Percentiles rank a stretch among this genome's conserved stretches.
phyloP scores from a whole-genome alignment of 441 rosid genomes.

The Erysimum cheiri region DNA sequence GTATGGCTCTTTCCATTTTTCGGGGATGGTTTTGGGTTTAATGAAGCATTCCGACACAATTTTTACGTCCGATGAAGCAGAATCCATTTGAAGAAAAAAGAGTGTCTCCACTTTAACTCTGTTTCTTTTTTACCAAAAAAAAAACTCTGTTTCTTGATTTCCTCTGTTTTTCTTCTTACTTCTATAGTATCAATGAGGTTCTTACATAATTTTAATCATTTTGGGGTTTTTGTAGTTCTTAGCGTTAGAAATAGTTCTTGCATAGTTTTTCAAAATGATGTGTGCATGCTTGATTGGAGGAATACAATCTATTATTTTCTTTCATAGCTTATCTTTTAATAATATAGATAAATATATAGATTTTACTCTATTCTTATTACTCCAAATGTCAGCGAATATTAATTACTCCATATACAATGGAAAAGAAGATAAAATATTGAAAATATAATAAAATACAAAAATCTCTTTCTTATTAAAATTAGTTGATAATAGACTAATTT shows the following conservation, averaged over 20 bases:
- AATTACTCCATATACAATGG: not conserved
- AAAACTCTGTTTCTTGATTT: not conserved
- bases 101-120: not conserved
- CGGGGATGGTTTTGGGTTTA: slow-evolving; percentile 46
- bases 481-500: not conserved
- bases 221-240: too few species aligned
- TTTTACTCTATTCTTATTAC: not conserved
- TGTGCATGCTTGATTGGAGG: not conserved
- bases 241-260: not conserved
- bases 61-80: slow-evolving; percentile 37
- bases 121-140: too few species aligned
- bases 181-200: not conserved
- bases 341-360: not conserved
- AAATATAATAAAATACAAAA: not conserved
- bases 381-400: not conserved
- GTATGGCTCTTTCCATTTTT: slow-evolving; percentile 49
- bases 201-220: slow-evolving; percentile 8
- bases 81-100: slow-evolving; percentile 40
- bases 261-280: not conserved
- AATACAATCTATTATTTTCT: not conserved
- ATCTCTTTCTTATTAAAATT: not conserved
- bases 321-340: not conserved
- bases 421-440: not conserved
- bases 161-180: not conserved
- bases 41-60: slow-evolving; percentile 59